These are phyloP conservation scores for Trichoderma sp. DNA, from an alignment of 2,329 filamentous ascomycete genomes.

Conservation along the genomic window DNA sequence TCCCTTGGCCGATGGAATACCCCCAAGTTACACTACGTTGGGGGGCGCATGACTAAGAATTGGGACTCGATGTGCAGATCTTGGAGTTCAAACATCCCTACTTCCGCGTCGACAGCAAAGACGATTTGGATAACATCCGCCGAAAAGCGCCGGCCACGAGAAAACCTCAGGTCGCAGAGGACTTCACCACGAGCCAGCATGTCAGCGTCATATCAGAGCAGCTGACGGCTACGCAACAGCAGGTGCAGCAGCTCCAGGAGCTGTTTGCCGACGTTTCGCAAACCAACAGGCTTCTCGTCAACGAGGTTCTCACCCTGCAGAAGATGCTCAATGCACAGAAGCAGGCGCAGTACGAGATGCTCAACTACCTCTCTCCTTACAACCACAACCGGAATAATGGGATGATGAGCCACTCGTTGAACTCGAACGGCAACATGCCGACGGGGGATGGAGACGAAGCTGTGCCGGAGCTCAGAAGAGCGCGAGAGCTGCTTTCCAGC, in stretches of 20 bases:
- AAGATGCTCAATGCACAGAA: constrained; percentile 59
- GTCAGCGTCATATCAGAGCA: constrained; percentile 87
- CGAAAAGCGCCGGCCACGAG: constrained; percentile 90
- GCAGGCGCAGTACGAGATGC: constrained; percentile 56
- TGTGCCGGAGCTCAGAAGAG: constrained; percentile 53
- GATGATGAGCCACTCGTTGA: constrained; percentile 35
- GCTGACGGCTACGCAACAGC: constrained; percentile 84
- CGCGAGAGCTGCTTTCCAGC: constrained; percentile 55
- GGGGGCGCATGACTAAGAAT: constrained; percentile 1
- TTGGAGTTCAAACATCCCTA: constrained; percentile 93
- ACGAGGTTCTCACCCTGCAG: constrained; percentile 60
- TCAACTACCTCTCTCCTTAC: constrained; percentile 53
- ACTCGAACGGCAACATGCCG: constrained; percentile 37
- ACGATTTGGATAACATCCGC: constrained; percentile 93
- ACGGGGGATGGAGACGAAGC: constrained; percentile 49
- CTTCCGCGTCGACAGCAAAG: constrained; percentile 93
- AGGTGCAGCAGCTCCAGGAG: constrained; percentile 83
- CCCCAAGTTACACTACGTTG: neutral
- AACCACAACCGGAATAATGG: constrained; percentile 43
- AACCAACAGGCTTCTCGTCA: constrained; percentile 60
- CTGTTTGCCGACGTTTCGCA: constrained; percentile 74
- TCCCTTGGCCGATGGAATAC: constrained; percentile 19
- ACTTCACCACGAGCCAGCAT: constrained; percentile 80
- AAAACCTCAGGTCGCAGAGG: constrained; percentile 65
- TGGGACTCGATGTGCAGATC: constrained; percentile 41